Evolutionary conservation across 1,284 basidiomycete genomes (phyloP).

Genomic region (Fomes fomentarius): DNA sequence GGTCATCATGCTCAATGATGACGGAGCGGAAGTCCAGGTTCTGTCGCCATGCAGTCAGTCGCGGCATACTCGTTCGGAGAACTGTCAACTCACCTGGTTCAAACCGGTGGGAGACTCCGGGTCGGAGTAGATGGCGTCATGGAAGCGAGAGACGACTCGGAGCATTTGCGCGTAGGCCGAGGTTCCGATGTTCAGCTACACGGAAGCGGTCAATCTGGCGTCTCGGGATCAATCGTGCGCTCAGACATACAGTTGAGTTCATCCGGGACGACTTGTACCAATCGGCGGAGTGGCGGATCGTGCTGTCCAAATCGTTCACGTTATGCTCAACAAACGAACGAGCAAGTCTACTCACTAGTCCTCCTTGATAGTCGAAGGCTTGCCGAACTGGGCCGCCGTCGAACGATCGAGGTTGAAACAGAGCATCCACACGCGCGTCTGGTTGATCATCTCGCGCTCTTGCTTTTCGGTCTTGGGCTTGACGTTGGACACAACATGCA

Average conservation of each 20-base stretch:
- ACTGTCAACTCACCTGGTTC: constrained; percentile 55
- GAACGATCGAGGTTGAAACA: constrained; percentile 86
- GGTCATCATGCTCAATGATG: constrained; percentile 61
- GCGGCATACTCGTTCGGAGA: not conserved
- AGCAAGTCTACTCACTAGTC: constrained; percentile 76
- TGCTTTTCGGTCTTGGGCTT: constrained; percentile 66
- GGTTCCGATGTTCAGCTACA: constrained; percentile 72
- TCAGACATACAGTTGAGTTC: constrained; percentile 57
- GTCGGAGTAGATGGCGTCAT: constrained; percentile 79
- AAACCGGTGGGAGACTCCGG: constrained; percentile 67
- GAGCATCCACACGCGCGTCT: constrained; percentile 83
- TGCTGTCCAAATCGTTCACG: too few relatives aligned
- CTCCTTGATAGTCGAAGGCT: constrained; percentile 84
- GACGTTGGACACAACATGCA: constrained; percentile 68
- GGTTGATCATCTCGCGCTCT: constrained; percentile 82
- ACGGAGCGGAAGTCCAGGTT: constrained; percentile 67
- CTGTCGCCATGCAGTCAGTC: too few relatives aligned
- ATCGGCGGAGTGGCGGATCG: constrained; percentile 71
- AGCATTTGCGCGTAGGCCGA: constrained; percentile 73
- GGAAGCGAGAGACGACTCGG: constrained; percentile 72
- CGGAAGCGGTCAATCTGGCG: not conserved
- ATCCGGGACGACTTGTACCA: constrained; percentile 77
- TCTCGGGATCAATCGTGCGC: too few relatives aligned
- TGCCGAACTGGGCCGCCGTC: constrained; percentile 85
- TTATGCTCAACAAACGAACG: too few relatives aligned